Base-by-base conservation (phyloP, 2,329 filamentous ascomycete species). In the Pseudohalonectria lignicola region DNA sequence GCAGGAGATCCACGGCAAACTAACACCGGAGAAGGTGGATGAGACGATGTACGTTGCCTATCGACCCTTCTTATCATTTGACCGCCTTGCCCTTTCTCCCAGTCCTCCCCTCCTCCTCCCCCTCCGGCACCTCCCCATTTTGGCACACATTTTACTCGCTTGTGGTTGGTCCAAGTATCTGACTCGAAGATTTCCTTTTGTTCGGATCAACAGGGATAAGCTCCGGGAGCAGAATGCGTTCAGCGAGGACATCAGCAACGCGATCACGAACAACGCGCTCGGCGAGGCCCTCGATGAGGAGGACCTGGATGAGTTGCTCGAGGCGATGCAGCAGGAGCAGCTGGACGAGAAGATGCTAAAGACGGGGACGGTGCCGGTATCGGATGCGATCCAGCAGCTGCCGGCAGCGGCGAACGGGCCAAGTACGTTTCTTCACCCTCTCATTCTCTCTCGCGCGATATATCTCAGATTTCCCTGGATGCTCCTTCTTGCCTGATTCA, bases 21-120 rank as follows among this genome's bases (percentile, higher is more conserved):
- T 96, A 47, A 94, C 86, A 35, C 84, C 92, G 46, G 87, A 95
- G 52, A 92, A 93, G 64, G 90, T 98, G 45, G 90, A 96, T 60
- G 74, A 86, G 59, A 90, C 86, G 39, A 95, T 96, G 90, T 93
- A 76, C 48, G 82, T 74, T n/a, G n/a, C n/a, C n/a, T n/a, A n/a
- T n/a, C n/a, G n/a, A n/a, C n/a, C n/a, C n/a, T n/a, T n/a, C 12
- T 18, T n/a, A n/a, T n/a, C n/a, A n/a, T n/a, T n/a, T n/a, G n/a
- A n/a, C n/a, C n/a, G n/a, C n/a, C n/a, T n/a, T n/a, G n/a, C n/a
- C n/a, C 16, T 31, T 17, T 17, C 16, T 5, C 12, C 40, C 15
- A 31, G 34, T 39, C 26, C 35, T 41, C n/a, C 29, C 31, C 18
- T 20, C 29, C n/a, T 10, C 31, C 34, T 32, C 25, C 32, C n/a